Percentiles rank a stretch among this genome's conserved stretches.
phyloP scores from a whole-genome alignment of 2,329 filamentous ascomycete species.

The Penicillium sp. region DNA sequence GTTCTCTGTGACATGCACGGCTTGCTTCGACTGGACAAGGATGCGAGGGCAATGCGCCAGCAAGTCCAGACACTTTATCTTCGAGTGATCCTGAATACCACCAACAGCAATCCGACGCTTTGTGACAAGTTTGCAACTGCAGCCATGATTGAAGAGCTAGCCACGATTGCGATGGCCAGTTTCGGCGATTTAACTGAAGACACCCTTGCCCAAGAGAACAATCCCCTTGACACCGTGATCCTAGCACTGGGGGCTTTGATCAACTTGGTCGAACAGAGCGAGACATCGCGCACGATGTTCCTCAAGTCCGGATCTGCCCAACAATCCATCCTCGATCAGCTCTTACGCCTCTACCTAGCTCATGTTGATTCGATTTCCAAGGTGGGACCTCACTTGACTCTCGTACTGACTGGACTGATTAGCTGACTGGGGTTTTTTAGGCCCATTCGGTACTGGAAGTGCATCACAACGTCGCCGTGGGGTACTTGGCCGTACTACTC shows the following conservation, averaged over 20 bases:
- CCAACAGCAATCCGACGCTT: constrained; percentile 73
- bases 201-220: constrained; percentile 46
- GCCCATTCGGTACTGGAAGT: constrained; percentile 65
- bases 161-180: constrained; percentile 37
- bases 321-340: constrained; percentile 55
- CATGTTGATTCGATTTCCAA: constrained; percentile 66
- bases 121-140: constrained; percentile 65
- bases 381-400: constrained; percentile 53
- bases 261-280: constrained; percentile 80
- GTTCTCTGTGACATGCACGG: constrained; percentile 39
- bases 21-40: constrained; percentile 35
- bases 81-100: constrained; percentile 78
- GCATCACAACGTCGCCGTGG: constrained; percentile 78
- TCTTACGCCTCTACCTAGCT: constrained; percentile 68
- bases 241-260: constrained; percentile 80
- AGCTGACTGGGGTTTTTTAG: constrained; percentile 33
- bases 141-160: constrained; percentile 40
- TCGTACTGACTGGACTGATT: not conserved
- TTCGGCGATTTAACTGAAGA: constrained; percentile 34
- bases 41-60: constrained; percentile 19
- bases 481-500: constrained; percentile 81
- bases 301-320: constrained; percentile 41
- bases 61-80: constrained; percentile 51
- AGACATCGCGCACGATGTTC: constrained; percentile 58
- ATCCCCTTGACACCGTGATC: constrained; percentile 70